Base-by-base conservation (phyloP, 441 rosid genomes). In the Erysimum pusillum region DNA sequence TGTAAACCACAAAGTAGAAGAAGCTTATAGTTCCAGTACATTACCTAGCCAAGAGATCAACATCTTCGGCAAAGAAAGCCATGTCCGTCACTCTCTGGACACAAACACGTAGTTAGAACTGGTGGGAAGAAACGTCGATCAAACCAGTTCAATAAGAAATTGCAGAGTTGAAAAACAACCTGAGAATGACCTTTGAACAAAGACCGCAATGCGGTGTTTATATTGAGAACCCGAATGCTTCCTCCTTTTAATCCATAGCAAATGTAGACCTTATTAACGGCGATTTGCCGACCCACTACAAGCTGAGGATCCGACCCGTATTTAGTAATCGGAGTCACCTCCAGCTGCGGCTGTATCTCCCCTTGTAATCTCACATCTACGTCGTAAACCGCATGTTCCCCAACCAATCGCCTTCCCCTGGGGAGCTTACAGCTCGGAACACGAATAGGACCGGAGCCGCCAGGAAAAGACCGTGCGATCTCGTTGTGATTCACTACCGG, bases 31-130 rank as follows among this genome's bases (percentile, higher is more conserved):
- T 14, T 62, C 64, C 53, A 82, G 65, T 67, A 41, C 54, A 60
- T 35, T 87, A 94, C 98, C 98, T 94, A 57, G 98, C 99, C 80
- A 96, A 83, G 70, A 91, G 87, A 83, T 96, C 94, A 82, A 91
- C 95, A 89, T 96, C 93, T 80, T 90, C 93, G 3, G 95, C 94
- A 64, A 90, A 96, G 83, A 96, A 96, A 48, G 88, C 89, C 98
- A 96, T 93, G 71, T 96, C 99, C 17, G 97, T 85, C 56, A 92
- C 94, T 79, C 89, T 88, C 99, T 96, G 84, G 72, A 22, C 71
- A 73, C 31, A 80, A 71, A 61, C 17, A 14, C 57, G 45, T 42
- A 60, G 73, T 72, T 67, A 71, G 58, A 69, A 53, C 38, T 8
- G 2, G n/a, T 8, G 54, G 52, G 12, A 31, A 69, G 9, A 31